phyloP scores from a whole-genome alignment of 345 rosid species.

The Physaria fendleri region DNA sequence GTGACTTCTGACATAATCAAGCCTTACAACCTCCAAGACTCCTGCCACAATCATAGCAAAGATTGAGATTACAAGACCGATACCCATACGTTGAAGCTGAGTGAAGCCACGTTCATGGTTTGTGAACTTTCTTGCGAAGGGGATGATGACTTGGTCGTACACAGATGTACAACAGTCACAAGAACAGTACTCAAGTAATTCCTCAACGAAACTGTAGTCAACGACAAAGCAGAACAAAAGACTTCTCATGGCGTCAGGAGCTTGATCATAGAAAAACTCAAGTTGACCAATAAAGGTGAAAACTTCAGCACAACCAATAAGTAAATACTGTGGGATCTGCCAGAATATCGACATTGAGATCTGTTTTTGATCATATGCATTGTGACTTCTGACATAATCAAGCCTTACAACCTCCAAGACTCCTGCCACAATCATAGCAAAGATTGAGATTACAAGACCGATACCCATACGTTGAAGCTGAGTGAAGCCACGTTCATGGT shows the following conservation, averaged over 20 bases:
- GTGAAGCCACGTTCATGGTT: constrained; percentile 85
- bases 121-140: constrained; percentile 60
- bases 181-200: too few relatives aligned
- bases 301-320: constrained; percentile 47
- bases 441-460: constrained; percentile 70
- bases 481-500: constrained; percentile 80
- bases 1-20: constrained; percentile 47
- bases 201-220: too few relatives aligned
- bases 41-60: constrained; percentile 72
- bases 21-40: constrained; percentile 58
- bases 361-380: constrained; percentile 51
- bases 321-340: constrained; percentile 61
- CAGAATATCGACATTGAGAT: constrained; percentile 83
- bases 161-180: too few relatives aligned
- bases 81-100: constrained; percentile 92
- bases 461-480: constrained; percentile 96
- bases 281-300: constrained; percentile 43
- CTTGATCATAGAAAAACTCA: constrained; percentile 45
- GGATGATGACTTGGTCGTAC: constrained; percentile 67
- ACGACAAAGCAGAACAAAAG: too few relatives aligned
- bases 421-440: constrained; percentile 72
- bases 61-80: constrained; percentile 76
- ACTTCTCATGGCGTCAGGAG: constrained; percentile 53
- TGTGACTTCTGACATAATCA: constrained; percentile 44
- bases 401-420: constrained; percentile 64